A percentile compares a stretch with the other conserved stretches of the same genome.
phyloP scores from a whole-genome alignment of 164 flowering plant genomes.

The Vitis rupestris region DNA sequence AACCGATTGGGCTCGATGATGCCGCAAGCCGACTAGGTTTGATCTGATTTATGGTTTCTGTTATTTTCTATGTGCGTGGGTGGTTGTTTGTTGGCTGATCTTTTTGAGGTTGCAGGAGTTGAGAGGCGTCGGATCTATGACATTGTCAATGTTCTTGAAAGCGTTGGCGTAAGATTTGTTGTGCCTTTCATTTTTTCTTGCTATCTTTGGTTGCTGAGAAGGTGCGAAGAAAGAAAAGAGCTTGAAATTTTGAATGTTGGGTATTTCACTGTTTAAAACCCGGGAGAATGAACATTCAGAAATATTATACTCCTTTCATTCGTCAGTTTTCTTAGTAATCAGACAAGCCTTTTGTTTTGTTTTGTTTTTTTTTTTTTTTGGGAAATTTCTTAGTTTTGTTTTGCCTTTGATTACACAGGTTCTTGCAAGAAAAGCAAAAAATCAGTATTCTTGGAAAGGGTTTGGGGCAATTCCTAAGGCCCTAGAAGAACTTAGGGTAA shows the following conservation, averaged over 20 bases:
- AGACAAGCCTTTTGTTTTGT: neutral
- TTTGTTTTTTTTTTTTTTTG: neutral
- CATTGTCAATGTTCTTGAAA: conserved; percentile 91
- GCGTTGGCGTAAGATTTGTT: conserved; percentile 74
- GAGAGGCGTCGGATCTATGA: conserved; percentile 98
- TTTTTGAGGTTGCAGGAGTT: conserved; percentile 58
- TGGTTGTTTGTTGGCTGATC: neutral
- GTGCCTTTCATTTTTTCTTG: neutral
- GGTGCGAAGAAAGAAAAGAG: neutral
- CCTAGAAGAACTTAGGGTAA: conserved; percentile 65
- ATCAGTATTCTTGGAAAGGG: conserved; percentile 87
- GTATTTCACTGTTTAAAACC: too few relatives aligned
- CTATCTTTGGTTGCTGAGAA: neutral
- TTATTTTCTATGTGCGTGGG: neutral
- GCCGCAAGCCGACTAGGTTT: conserved; percentile 78
- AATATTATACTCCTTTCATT: too few relatives aligned
- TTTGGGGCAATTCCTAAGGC: conserved; percentile 72
- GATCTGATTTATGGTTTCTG: conserved; percentile 1
- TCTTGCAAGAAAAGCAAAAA: conserved; percentile 79
- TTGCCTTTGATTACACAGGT: conserved; percentile 40
- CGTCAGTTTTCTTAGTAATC: too few relatives aligned
- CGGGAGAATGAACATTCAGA: too few relatives aligned
- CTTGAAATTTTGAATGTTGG: too few relatives aligned
- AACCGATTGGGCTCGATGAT: conserved; percentile 76
- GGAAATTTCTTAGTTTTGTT: neutral